Evolutionary conservation across 2,329 filamentous ascomycete species (phyloP).

Genomic region (Colletotrichum sp.): DNA sequence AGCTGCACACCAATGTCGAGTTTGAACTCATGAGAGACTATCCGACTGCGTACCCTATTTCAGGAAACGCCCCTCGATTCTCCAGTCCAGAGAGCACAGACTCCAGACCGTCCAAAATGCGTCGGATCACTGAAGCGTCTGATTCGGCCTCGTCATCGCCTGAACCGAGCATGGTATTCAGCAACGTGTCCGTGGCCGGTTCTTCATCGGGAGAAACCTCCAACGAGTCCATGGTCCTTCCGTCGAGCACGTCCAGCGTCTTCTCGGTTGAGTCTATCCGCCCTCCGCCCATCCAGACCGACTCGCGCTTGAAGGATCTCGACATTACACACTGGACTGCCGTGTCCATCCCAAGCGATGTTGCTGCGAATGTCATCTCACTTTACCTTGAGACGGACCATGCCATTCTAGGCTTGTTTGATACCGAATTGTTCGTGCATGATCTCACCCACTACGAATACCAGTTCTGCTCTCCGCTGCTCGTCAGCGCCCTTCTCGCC

Average conservation of each 20-base stretch:
- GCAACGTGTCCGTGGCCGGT: not conserved
- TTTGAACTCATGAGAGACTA: conserved; percentile 12
- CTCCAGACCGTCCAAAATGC: conserved; percentile 2
- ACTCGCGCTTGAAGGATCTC: conserved; percentile 30
- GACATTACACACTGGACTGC: conserved; percentile 39
- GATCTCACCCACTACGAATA: conserved; percentile 29
- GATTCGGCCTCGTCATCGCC: not conserved
- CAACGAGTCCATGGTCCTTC: not conserved
- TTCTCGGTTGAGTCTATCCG: conserved; percentile 21
- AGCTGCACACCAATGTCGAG: conserved; percentile 9
- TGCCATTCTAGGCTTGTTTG: conserved; percentile 40
- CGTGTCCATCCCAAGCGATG: conserved; percentile 30
- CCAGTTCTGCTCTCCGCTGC: conserved; percentile 36
- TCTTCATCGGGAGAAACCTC: not conserved
- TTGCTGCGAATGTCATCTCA: conserved; percentile 36
- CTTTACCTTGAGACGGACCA: conserved; percentile 42
- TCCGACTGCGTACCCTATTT: conserved; percentile 9
- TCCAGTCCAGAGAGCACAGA: not conserved
- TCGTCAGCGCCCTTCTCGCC: conserved; percentile 39
- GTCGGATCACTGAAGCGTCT: not conserved
- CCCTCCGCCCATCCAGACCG: conserved; percentile 19
- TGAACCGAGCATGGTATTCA: not conserved
- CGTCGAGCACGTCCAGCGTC: conserved; percentile 17
- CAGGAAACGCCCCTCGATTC: not conserved
- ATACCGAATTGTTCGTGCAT: conserved; percentile 35